Base-by-base conservation (phyloP, 257 asterid genomes). In the Gardenia jasminoides region DNA sequence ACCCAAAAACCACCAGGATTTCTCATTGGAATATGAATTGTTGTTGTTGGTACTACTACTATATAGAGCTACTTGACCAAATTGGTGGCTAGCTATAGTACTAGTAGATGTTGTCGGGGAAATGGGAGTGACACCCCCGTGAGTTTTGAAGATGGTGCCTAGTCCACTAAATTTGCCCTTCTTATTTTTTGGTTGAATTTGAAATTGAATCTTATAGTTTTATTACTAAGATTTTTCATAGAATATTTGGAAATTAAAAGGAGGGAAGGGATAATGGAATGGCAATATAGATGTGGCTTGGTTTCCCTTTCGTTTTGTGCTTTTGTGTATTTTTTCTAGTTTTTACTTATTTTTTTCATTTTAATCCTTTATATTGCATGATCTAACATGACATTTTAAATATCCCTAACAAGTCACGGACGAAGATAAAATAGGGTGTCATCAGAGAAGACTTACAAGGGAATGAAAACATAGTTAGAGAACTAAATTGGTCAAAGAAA, bases 71-170 rank as follows among this genome's bases (percentile, higher is more conserved):
- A 87, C 82, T 77, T 68, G 88, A 70, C 86, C 47, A 22, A 85
- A 75, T 71, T 91, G 90, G 58, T 85, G 85, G 50, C 13, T n/a
- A 1, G 77, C 79, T 0, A 80, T 79, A 56, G 71, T 52, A 44
- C 66, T 66, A 28, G 70, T 22, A 43, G 77, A 70, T 46, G 48
- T 11, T 28, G 81, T 78, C 62, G 80, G 67, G 6, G 85, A 76
- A 33, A 84, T 52, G 65, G 85, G 78, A 71, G 85, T 77, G 61
- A 78, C 68, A 77, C 88, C 82, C 22, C 85, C 88, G 0, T 76
- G 79, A 74, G 91, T 88, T 73, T 92, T 91, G 88, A 50, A 80
- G 54, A 90, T 48, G 91, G 91, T 85, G 81, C 89, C 79, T 80
- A 87, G 15, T 73, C 88, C 89, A 70, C 76, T 83, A n/a, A 84